phyloP scores from a whole-genome alignment of 139 green algal species.

The Picochlorum sp. region DNA sequence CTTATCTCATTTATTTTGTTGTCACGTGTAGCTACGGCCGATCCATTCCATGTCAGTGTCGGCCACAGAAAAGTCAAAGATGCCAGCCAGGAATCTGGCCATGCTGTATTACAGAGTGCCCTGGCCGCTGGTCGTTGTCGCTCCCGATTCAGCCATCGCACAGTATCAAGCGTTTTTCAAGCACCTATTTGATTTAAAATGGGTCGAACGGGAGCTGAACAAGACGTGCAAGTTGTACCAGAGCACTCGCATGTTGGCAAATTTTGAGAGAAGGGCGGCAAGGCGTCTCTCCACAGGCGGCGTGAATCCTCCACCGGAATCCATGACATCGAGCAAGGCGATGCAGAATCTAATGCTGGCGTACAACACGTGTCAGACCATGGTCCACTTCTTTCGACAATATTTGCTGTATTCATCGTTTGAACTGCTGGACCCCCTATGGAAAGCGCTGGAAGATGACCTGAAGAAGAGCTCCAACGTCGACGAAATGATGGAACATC shows the following conservation, averaged over 20 bases:
- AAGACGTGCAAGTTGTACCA: constrained; percentile 52
- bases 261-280: neutral
- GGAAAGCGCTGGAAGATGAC: constrained; percentile 40
- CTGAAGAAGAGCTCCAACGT: constrained; percentile 41
- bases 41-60: constrained; percentile 1
- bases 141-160: constrained; percentile 53
- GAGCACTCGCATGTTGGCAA: constrained; percentile 30
- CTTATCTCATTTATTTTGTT: too few species aligned
- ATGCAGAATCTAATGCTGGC: constrained; percentile 26
- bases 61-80: constrained; percentile 16
- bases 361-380: constrained; percentile 55
- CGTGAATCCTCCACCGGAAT: neutral
- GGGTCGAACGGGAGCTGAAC: constrained; percentile 67
- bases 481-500: constrained; percentile 60
- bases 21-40: neutral
- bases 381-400: constrained; percentile 68
- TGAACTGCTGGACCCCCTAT: constrained; percentile 76
- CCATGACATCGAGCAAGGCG: neutral
- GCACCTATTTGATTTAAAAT: constrained; percentile 77
- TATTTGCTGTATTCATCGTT: constrained; percentile 74
- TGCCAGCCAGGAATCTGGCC: constrained; percentile 29
- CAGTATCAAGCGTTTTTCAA: constrained; percentile 87
- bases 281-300: neutral
- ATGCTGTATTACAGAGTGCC: constrained; percentile 49
- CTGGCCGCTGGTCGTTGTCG: constrained; percentile 77